Evolutionary conservation across 73 alveolate genomes (phyloP).

Genomic region (Strombidium stylifer): DNA sequence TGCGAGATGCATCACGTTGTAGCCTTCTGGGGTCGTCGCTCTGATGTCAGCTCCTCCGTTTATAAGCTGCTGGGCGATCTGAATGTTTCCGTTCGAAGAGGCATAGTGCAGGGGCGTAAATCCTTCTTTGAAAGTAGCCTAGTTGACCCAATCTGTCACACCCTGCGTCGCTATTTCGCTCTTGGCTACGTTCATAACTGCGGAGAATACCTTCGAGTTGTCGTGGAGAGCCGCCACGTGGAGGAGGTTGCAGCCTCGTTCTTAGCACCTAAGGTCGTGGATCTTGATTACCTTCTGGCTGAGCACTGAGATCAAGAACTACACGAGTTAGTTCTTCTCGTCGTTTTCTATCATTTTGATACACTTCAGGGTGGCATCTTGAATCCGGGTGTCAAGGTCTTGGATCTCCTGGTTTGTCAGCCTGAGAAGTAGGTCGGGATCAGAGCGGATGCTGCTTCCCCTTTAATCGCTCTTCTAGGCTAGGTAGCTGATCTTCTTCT

Average conservation of each 20-base stretch:
- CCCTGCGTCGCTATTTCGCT: background rate
- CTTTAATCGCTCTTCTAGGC: too few species aligned
- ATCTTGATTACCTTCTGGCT: too few species aligned
- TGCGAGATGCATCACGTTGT: conserved; percentile 30
- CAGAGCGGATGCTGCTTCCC: too few species aligned
- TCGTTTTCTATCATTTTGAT: too few species aligned
- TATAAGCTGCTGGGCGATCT: background rate
- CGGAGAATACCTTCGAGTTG: background rate
- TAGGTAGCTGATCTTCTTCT: too few species aligned
- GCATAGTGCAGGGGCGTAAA: conserved; percentile 32
- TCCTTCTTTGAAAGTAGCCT: conserved; percentile 3
- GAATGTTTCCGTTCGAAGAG: conserved; percentile 6
- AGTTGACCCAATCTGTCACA: conserved; percentile 4
- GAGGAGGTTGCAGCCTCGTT: background rate
- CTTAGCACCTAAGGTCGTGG: too few species aligned
- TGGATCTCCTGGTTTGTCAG: too few species aligned
- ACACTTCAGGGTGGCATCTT: too few species aligned
- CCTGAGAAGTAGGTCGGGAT: too few species aligned
- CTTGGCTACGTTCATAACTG: background rate
- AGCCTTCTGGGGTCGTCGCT: background rate
- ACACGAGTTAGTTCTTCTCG: too few species aligned
- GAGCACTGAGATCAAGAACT: too few species aligned
- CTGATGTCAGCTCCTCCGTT: conserved; percentile 2
- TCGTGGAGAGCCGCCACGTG: background rate
- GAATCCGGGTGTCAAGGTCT: too few species aligned